Evolutionary conservation across 306 rosid species (phyloP).

Genomic region (Prosopis cineraria): DNA sequence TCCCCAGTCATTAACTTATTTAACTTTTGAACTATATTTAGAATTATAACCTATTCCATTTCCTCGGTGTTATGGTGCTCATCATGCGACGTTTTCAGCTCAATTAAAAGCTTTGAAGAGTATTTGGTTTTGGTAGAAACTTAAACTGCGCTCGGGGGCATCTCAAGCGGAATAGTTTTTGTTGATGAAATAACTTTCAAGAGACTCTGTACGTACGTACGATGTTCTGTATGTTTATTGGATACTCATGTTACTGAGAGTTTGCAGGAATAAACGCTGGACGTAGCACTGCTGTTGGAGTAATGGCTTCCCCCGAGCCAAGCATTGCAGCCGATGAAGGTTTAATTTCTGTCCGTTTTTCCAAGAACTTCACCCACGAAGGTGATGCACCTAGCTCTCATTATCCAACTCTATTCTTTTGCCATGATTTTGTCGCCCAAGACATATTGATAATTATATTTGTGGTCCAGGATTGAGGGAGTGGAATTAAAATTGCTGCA

Average conservation of each 20-base stretch:
- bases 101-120: conserved; percentile 10
- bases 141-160: conserved; percentile 7
- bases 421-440: background rate
- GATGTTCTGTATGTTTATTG: conserved; percentile 1
- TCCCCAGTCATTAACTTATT: conserved; percentile 17
- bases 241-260: conserved; percentile 26
- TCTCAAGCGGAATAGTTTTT: conserved; percentile 8
- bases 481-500: conserved; percentile 12
- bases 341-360: conserved; percentile 42
- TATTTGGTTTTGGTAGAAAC: background rate
- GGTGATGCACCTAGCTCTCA: conserved; percentile 31
- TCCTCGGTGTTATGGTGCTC: background rate
- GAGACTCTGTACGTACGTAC: background rate
- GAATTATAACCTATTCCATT: background rate
- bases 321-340: conserved; percentile 22
- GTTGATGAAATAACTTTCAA: background rate
- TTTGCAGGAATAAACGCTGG: conserved; percentile 48
- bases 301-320: conserved; percentile 42
- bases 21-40: background rate
- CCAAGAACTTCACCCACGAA: conserved; percentile 28
- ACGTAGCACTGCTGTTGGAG: conserved; percentile 32
- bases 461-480: background rate
- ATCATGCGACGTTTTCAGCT: background rate
- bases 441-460: background rate
- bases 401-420: conserved; percentile 23